Conservation (phyloP, 768 basidiomycete species). For the Leucocoprinus leucothites region DNA sequence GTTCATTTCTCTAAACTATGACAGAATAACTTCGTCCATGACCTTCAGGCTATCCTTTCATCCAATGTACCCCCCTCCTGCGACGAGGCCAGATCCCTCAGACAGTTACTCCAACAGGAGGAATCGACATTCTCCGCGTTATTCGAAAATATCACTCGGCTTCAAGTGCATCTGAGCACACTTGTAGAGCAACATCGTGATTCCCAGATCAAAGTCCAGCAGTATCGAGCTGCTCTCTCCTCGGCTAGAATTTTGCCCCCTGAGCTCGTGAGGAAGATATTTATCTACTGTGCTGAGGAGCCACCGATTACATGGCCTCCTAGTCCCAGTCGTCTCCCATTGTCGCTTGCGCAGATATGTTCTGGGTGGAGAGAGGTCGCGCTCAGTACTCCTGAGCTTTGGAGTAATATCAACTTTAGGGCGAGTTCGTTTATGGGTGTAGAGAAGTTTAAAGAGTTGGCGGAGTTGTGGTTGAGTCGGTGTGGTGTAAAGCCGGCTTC, state of each 20-base stretch:
- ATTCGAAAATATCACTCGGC: not conserved
- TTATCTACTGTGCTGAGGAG: not conserved
- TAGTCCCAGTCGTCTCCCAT: not conserved
- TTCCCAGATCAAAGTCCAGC: not conserved
- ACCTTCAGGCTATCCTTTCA: not conserved
- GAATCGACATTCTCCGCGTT: not conserved
- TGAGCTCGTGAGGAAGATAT: not conserved
- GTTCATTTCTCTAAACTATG: no score
- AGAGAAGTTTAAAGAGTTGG: not conserved
- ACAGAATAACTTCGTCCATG: not conserved
- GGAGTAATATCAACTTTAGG: not conserved
- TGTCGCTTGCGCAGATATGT: slow-evolving; percentile 1
- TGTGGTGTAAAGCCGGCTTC: not conserved
- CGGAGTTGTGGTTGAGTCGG: not conserved
- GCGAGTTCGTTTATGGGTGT: not conserved
- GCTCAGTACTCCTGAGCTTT: not conserved
- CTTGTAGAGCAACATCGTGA: not conserved
- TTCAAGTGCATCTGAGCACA: not conserved
- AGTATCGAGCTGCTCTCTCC: not conserved
- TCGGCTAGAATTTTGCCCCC: not conserved
- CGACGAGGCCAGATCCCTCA: not conserved
- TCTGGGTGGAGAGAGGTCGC: slow-evolving; percentile 1
- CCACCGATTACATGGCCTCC: not conserved
- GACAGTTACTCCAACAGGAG: not conserved
- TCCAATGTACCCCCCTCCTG: not conserved